Evolutionary conservation across 163 green algal genomes (phyloP).

Genomic region (Volvox carteri): DNA sequence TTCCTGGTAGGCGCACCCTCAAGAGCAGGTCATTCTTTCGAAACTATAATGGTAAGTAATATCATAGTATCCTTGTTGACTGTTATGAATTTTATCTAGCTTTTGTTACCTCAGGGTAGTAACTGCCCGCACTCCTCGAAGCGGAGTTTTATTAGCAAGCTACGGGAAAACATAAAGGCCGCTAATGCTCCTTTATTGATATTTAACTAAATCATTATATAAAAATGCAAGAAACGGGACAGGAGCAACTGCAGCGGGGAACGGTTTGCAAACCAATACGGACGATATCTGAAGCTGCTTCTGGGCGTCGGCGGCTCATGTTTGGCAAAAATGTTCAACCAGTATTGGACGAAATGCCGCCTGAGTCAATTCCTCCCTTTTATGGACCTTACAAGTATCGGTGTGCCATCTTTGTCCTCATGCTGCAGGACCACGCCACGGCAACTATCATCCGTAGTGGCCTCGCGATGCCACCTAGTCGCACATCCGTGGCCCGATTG

Average conservation of each 20-base stretch:
- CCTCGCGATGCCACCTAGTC: slow-evolving; percentile 27
- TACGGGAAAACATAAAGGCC: not conserved
- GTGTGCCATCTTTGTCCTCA: not conserved
- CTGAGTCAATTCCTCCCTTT: too few species aligned
- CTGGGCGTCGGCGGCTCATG: too few species aligned
- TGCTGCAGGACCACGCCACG: slow-evolving; percentile 14
- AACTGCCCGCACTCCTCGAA: not conserved
- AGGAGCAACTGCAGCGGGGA: too few species aligned
- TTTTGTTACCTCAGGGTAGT: not conserved
- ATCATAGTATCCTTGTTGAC: not conserved
- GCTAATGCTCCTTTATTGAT: not conserved
- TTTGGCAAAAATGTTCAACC: too few species aligned
- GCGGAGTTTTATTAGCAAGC: not conserved
- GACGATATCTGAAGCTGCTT: too few species aligned
- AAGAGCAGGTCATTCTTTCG: not conserved
- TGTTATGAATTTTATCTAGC: not conserved
- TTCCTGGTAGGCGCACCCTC: not conserved
- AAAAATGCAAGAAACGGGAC: not conserved
- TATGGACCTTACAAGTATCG: too few species aligned
- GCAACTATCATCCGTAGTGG: not conserved
- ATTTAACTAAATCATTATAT: not conserved
- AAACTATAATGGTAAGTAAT: not conserved
- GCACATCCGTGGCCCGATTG: not conserved
- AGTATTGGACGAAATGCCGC: too few species aligned
- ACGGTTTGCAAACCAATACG: too few species aligned